These are phyloP conservation scores for Euptelea pleiosperma DNA, from an alignment of 164 flowering plant species.

Conservation along the genomic window DNA sequence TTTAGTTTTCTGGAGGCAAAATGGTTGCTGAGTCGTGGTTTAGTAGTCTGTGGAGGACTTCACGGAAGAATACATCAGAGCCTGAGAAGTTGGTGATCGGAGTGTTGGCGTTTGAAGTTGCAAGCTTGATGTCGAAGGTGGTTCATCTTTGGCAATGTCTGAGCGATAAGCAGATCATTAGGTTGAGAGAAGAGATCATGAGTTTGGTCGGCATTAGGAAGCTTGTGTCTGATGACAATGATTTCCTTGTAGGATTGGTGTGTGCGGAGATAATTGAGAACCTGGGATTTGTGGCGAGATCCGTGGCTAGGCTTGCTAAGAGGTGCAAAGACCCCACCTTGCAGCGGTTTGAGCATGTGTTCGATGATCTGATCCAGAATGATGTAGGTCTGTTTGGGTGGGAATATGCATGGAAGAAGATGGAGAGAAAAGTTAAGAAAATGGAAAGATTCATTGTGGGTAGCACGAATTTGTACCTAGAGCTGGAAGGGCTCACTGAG, in stretches of 20 bases:
- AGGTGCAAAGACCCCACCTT: constrained; percentile 56
- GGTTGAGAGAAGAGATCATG: constrained; percentile 55
- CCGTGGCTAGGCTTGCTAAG: constrained; percentile 63
- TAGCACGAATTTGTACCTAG: constrained; percentile 67
- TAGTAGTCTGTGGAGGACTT: constrained; percentile 47
- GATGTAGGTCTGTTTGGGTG: constrained; percentile 49
- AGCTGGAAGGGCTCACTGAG: constrained; percentile 75
- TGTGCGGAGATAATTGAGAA: constrained; percentile 64
- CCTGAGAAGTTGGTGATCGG: constrained; percentile 51
- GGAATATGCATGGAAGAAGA: constrained; percentile 65
- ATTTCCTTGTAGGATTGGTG: constrained; percentile 42
- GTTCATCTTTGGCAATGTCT: constrained; percentile 72
- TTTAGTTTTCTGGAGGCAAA: constrained; percentile 5
- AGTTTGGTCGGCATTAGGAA: constrained; percentile 61
- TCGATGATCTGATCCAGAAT: constrained; percentile 40
- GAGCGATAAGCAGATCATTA: constrained; percentile 54
- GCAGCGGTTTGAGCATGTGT: constrained; percentile 59
- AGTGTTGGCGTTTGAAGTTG: constrained; percentile 80
- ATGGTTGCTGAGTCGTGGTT: constrained; percentile 85
- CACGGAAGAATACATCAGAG: constrained; percentile 30
- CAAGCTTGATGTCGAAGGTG: constrained; percentile 81
- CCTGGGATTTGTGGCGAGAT: constrained; percentile 43
- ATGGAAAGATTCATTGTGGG: constrained; percentile 59
- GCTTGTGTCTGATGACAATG: constrained; percentile 79
- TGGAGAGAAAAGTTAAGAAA: constrained; percentile 79